Percentiles rank a stretch among this genome's conserved stretches.
Conservation (phyloP, 2,329 filamentous ascomycete species). For the Verticillium longisporum region DNA sequence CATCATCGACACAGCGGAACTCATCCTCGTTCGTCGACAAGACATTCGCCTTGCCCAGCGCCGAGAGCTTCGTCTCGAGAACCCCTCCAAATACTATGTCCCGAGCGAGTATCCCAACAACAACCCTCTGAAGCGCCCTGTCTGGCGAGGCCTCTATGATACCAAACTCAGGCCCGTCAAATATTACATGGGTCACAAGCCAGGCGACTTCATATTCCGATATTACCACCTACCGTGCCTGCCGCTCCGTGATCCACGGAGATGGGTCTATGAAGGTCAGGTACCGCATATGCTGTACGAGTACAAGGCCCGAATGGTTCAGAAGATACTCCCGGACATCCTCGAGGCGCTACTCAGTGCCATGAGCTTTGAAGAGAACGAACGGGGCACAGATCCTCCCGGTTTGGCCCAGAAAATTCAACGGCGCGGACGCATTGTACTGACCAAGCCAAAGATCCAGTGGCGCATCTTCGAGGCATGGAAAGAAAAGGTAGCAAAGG, state of each 20-base stretch:
- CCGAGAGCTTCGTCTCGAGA: background rate
- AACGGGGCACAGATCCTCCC: background rate
- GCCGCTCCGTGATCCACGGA: background rate
- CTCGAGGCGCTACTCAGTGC: background rate
- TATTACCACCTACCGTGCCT: conserved; percentile 2
- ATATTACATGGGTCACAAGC: conserved; percentile 15
- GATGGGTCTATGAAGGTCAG: background rate
- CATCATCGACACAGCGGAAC: background rate
- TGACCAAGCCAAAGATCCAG: background rate
- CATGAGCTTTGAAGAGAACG: background rate
- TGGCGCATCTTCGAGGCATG: background rate
- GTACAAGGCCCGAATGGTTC: conserved; percentile 11
- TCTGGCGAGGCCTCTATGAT: background rate
- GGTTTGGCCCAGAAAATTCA: background rate
- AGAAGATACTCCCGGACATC: conserved; percentile 6
- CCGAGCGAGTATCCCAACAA: background rate
- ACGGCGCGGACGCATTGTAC: background rate
- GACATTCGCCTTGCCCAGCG: background rate
- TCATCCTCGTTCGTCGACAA: background rate
- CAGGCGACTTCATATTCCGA: conserved; percentile 20
- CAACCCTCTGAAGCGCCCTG: background rate
- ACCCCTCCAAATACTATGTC: background rate
- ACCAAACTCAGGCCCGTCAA: background rate
- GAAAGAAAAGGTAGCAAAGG: background rate
- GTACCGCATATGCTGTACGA: conserved; percentile 3